These are phyloP conservation scores for Penicillium ochrochloron DNA, from an alignment of 495 filamentous ascomycete species.

Conservation along the genomic window DNA sequence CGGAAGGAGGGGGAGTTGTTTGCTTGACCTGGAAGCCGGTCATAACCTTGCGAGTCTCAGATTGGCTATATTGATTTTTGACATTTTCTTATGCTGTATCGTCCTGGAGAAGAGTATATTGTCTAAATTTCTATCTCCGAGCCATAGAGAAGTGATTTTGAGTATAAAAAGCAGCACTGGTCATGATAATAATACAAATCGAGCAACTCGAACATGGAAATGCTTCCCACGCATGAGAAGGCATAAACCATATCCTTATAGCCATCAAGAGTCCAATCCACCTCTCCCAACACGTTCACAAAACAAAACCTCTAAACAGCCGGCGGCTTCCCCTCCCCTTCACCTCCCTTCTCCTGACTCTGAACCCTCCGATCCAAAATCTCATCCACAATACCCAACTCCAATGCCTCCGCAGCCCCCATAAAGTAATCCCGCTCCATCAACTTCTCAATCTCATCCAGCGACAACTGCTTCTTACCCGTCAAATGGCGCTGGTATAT, in stretches of 20 bases:
- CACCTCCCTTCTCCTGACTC: conserved; percentile 34
- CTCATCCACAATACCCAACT: conserved; percentile 89
- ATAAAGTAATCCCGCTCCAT: conserved; percentile 98
- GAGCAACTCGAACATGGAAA: not conserved
- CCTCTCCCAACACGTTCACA: not conserved
- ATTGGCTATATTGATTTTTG: too few relatives aligned
- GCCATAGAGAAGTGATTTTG: not conserved
- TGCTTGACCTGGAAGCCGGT: too few relatives aligned
- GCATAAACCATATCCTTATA: not conserved
- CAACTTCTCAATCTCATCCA: conserved; percentile 84
- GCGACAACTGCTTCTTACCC: conserved; percentile 61
- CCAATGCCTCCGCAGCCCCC: conserved; percentile 83
- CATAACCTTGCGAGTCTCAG: too few relatives aligned
- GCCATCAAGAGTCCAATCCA: not conserved
- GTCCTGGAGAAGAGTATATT: too few relatives aligned
- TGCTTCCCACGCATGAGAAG: not conserved
- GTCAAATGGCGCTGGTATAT: conserved; percentile 89
- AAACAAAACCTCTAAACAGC: conserved; percentile 10
- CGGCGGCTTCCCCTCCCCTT: conserved; percentile 28
- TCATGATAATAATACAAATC: conserved; percentile 26
- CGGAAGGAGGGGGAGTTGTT: too few relatives aligned
- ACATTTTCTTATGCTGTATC: too few relatives aligned
- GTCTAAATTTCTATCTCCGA: not conserved
- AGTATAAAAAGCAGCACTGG: not conserved
- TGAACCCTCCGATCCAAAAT: conserved; percentile 68